Base-by-base conservation (phyloP, 2,329 filamentous ascomycete species). In the Phyllosticta ampelicida region DNA sequence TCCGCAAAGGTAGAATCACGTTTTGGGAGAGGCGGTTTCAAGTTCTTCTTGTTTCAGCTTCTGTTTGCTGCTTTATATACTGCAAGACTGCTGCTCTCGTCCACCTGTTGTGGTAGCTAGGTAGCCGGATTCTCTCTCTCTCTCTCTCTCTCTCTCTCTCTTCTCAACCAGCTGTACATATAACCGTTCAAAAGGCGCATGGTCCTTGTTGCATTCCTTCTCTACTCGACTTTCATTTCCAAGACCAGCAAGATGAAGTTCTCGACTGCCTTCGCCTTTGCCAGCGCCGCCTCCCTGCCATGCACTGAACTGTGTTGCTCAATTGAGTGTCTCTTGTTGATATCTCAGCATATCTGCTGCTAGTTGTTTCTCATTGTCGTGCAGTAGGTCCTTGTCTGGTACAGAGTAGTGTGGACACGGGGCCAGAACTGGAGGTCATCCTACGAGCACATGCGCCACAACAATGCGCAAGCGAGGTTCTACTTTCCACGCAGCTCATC, bases 221-320 rank as follows among this genome's bases (percentile, higher is more conserved):
- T 11, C 18, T 28, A 19, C 18, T 18, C 23, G 36, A 30, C 51
- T 54, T 52, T 9, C 56, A 26, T 21, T 21, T 55, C n/a, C 9
- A 29, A 36, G 20, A 29, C 23, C 4, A 16, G 3, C 55, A 61
- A 26, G 16, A 71, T 70, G 68, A 70, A 69, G 64, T 56, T 68
- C 58, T 62, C 66, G 29, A 61, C 66, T 16, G 29, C 64, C 52
- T 9, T 65, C 52, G 55, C 66, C 30, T 49, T 64, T 48, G 65
- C 65, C 59, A 65, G 64, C 59, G 66, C 65, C 54, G 66, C 68
- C 55, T 64, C 65, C 18, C 56, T 70, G 5, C 11, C 30, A 36
- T 36, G n/a, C 1, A 44, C 6, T n/a, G 36, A 44, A 5, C n/a
- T n/a, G n/a, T 44, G 16, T 44, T n/a, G 36, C 36, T 44, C 2